Percentiles rank a stretch among this genome's conserved stretches.
Conservation (phyloP, 495 filamentous ascomycete species). For the Xylaria palmicola region DNA sequence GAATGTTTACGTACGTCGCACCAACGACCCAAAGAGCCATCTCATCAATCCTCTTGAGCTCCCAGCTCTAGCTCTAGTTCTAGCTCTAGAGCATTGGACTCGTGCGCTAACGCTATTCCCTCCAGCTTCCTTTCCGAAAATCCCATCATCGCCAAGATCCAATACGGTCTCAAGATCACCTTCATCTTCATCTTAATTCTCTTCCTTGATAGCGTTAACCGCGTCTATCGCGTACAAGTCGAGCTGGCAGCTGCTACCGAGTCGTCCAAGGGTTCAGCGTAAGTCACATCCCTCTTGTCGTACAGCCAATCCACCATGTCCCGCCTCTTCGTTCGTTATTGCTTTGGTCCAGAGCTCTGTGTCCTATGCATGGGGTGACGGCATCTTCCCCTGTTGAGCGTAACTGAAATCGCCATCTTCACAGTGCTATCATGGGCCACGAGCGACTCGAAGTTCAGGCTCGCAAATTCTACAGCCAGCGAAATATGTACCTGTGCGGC, state of each 20-base stretch:
- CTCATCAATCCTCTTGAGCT: not conserved
- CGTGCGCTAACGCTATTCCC: not conserved
- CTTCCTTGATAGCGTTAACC: slow-evolving; percentile 98
- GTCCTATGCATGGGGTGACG: not conserved
- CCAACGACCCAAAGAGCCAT: not conserved
- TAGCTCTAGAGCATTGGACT: not conserved
- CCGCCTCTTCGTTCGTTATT: not conserved
- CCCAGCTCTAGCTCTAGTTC: too few relatives aligned
- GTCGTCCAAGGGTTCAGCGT: slow-evolving; percentile 27
- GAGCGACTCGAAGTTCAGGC: slow-evolving; percentile 98
- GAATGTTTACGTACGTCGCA: slow-evolving; percentile 74
- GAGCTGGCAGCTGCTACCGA: slow-evolving; percentile 68
- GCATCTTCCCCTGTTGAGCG: not conserved
- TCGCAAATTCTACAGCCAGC: slow-evolving; percentile 99
- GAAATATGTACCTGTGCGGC: slow-evolving; percentile 99
- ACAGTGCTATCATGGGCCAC: slow-evolving; percentile 68
- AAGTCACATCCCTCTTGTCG: slow-evolving; percentile 8
- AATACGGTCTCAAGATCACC: slow-evolving; percentile 72
- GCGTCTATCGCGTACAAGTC: slow-evolving; percentile 92
- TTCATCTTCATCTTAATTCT: slow-evolving; percentile 98
- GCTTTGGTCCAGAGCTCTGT: slow-evolving; percentile 2
- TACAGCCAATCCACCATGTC: not conserved
- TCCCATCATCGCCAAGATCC: slow-evolving; percentile 55
- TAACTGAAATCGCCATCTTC: slow-evolving; percentile 21
- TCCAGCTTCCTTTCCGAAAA: slow-evolving; percentile 76